Percentiles rank a stretch among this genome's conserved stretches.
Conservation (phyloP, 805 yeast genomes). For the Clavispora vitiphila region DNA sequence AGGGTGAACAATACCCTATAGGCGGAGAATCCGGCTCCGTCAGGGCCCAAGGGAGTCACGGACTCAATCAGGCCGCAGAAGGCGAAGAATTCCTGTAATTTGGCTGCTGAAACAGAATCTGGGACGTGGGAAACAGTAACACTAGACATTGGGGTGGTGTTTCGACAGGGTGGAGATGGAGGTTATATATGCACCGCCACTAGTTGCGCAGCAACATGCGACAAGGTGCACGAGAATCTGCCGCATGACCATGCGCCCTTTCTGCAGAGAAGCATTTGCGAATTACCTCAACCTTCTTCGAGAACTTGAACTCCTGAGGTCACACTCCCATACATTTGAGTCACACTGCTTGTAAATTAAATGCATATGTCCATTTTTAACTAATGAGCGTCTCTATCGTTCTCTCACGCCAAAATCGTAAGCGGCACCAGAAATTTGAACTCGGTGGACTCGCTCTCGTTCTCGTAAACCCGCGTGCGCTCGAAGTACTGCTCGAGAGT, state of each 20-base stretch:
- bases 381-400: too few relatives aligned
- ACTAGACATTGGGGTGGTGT: slow-evolving; percentile 25
- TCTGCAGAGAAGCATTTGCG: neutral
- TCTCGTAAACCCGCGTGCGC: slow-evolving; percentile 9
- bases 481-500: slow-evolving; percentile 10
- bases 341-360: too few relatives aligned
- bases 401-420: slow-evolving; percentile 9
- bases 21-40: slow-evolving; percentile 26
- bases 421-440: slow-evolving; percentile 13
- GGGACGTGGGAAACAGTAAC: slow-evolving; percentile 58
- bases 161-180: neutral
- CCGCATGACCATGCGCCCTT: neutral
- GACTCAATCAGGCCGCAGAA: slow-evolving; percentile 59
- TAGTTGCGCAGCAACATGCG: neutral
- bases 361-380: too few relatives aligned
- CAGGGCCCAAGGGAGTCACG: slow-evolving; percentile 26
- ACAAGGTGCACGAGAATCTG: neutral
- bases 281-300: too few relatives aligned
- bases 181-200: neutral
- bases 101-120: slow-evolving; percentile 40
- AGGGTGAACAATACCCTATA: slow-evolving; percentile 52
- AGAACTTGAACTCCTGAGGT: too few relatives aligned
- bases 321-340: too few relatives aligned
- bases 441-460: slow-evolving; percentile 12
- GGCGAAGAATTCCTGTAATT: slow-evolving; percentile 62